Conservation (phyloP, 305 asterid species). For the Plantago lanceolata region DNA sequence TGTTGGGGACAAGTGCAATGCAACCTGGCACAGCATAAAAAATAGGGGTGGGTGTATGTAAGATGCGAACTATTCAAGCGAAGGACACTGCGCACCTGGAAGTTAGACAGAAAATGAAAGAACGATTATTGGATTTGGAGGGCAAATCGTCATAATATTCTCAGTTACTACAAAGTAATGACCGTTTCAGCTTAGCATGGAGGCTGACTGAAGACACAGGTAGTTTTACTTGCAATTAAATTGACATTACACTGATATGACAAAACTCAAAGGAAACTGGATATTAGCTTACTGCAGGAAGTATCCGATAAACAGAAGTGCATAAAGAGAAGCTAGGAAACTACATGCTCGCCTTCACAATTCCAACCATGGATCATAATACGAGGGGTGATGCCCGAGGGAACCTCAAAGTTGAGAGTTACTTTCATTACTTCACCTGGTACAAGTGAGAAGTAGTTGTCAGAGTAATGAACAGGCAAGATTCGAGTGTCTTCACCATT, state of each 20-base stretch:
- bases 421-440: conserved; percentile 75
- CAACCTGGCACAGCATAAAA: no score
- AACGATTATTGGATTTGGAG: no score
- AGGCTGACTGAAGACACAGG: background rate
- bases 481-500: conserved; percentile 61
- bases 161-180: no score
- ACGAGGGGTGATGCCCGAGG: conserved; percentile 54
- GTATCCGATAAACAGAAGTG: background rate
- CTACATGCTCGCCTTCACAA: conserved; percentile 33
- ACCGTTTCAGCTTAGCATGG: no score
- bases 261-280: conserved; percentile 8
- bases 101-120: no score
- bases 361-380: conserved; percentile 71
- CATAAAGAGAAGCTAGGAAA: conserved; percentile 28
- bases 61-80: no score
- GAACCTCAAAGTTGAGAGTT: conserved; percentile 65
- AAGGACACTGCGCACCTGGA: no score
- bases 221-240: background rate
- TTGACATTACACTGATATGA: background rate
- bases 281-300: background rate
- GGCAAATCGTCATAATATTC: no score
- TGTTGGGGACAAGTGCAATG: no score
- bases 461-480: conserved; percentile 88
- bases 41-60: no score
- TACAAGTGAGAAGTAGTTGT: conserved; percentile 85